A percentile compares a stretch with the other conserved stretches of the same genome.
These are phyloP conservation scores for Wickerhamiella azymoides DNA, from an alignment of 805 yeast genomes.

Conservation along the genomic window DNA sequence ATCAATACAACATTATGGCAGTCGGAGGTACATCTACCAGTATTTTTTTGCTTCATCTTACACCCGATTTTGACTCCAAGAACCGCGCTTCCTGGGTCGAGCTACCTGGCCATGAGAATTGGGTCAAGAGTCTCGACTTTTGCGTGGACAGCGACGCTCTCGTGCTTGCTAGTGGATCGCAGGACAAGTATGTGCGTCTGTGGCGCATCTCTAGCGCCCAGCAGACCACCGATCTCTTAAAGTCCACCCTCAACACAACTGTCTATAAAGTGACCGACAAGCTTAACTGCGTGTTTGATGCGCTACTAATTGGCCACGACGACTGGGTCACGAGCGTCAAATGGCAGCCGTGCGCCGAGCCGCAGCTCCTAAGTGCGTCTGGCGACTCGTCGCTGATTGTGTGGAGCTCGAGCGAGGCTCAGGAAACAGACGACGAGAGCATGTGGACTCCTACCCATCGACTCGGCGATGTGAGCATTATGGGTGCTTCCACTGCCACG, in stretches of 20 bases:
- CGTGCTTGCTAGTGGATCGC: conserved; percentile 77
- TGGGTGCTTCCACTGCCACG: conserved; percentile 97
- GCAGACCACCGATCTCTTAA: conserved; percentile 5
- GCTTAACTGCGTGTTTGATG: conserved; percentile 57
- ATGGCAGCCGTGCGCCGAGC: conserved; percentile 57
- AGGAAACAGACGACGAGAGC: conserved; percentile 36
- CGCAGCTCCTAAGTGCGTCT: conserved; percentile 64
- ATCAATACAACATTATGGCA: conserved; percentile 17
- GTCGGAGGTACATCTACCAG: conserved; percentile 27
- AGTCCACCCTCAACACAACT: conserved; percentile 45
- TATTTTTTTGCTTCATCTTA: conserved; percentile 31
- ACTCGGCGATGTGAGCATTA: conserved; percentile 82
- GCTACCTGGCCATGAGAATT: conserved; percentile 87
- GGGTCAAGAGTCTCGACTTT: conserved; percentile 70
- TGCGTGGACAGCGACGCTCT: conserved; percentile 37
- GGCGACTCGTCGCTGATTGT: conserved; percentile 89
- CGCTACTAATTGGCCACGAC: conserved; percentile 93
- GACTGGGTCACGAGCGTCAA: conserved; percentile 84
- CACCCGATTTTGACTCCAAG: no score
- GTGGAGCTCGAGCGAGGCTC: conserved; percentile 77
- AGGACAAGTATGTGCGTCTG: conserved; percentile 79
- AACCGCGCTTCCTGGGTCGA: conserved; percentile 13
- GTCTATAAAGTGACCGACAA: conserved; percentile 42
- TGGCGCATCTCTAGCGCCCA: conserved; percentile 47
- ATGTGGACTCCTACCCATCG: conserved; percentile 76